Conservation (phyloP, 257 asterid species). For the Thymus quinquecostatus region DNA sequence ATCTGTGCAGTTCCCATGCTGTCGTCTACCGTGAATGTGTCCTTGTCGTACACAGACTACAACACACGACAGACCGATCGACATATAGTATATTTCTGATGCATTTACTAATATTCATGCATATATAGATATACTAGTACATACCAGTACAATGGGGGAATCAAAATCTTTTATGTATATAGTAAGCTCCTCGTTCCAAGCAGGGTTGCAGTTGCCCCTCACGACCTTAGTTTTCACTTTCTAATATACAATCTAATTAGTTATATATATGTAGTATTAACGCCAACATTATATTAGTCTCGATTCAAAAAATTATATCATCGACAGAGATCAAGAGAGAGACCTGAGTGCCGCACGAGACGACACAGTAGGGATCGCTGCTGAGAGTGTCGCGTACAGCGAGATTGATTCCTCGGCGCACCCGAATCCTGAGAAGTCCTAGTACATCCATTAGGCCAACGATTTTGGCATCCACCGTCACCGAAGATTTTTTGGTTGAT, state of each 20-base stretch:
- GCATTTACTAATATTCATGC: too few species aligned
- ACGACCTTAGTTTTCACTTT: conserved; percentile 70
- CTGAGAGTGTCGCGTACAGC: conserved; percentile 72
- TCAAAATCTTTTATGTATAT: conserved; percentile 59
- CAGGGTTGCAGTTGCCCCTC: conserved; percentile 68
- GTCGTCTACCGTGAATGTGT: conserved; percentile 80
- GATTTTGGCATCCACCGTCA: neutral
- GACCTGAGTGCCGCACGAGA: conserved; percentile 69
- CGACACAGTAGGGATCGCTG: conserved; percentile 81
- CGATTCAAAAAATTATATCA: neutral
- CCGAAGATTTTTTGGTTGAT: neutral
- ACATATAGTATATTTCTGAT: too few species aligned
- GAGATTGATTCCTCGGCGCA: conserved; percentile 64
- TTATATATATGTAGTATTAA: too few species aligned
- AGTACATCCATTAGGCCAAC: conserved; percentile 40
- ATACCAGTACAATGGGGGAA: conserved; percentile 61
- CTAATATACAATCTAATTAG: conserved; percentile 36
- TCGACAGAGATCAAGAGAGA: neutral
- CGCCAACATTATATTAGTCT: neutral
- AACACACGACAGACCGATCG: neutral
- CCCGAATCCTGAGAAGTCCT: conserved; percentile 68
- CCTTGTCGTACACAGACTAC: conserved; percentile 76
- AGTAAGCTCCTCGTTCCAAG: conserved; percentile 79
- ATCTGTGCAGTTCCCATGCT: conserved; percentile 71
- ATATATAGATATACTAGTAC: neutral